Evolutionary conservation across 148 eudicot species (phyloP).

Genomic region (Selenicereus undatus): DNA sequence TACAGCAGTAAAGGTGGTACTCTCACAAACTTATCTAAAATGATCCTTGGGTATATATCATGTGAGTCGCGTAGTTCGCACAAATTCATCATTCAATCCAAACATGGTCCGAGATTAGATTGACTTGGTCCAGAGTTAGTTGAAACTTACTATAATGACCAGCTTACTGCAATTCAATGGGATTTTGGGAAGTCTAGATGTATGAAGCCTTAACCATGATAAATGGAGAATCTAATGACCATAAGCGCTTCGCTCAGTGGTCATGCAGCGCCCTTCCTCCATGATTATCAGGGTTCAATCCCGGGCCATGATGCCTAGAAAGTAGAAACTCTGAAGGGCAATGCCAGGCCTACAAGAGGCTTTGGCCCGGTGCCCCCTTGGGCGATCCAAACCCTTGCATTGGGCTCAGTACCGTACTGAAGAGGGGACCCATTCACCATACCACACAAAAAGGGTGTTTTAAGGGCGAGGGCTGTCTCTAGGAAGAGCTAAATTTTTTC

Average conservation of each 20-base stretch:
- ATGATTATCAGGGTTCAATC: background rate
- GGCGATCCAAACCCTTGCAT: too few relatives aligned
- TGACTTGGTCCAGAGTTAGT: background rate
- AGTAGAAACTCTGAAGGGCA: background rate
- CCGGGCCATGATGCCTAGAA: background rate
- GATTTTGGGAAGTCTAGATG: background rate
- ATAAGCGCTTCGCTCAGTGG: background rate
- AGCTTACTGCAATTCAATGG: background rate
- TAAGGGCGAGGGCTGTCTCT: background rate
- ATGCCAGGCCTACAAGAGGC: background rate
- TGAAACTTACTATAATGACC: background rate
- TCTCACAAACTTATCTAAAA: background rate
- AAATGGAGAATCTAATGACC: background rate
- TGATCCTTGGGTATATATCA: background rate
- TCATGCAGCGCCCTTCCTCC: background rate
- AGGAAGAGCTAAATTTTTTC: background rate
- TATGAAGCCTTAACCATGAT: background rate
- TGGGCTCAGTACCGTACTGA: too few relatives aligned
- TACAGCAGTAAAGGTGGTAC: slow-evolving; percentile 73
- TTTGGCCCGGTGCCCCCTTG: too few relatives aligned
- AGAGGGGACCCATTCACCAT: background rate
- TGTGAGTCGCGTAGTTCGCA: background rate
- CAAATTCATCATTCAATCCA: background rate
- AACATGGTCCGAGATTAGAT: background rate
- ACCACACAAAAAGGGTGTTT: background rate